These are phyloP conservation scores for Lyophyllum semitale DNA, from an alignment of 768 basidiomycete genomes.

Conservation along the genomic window DNA sequence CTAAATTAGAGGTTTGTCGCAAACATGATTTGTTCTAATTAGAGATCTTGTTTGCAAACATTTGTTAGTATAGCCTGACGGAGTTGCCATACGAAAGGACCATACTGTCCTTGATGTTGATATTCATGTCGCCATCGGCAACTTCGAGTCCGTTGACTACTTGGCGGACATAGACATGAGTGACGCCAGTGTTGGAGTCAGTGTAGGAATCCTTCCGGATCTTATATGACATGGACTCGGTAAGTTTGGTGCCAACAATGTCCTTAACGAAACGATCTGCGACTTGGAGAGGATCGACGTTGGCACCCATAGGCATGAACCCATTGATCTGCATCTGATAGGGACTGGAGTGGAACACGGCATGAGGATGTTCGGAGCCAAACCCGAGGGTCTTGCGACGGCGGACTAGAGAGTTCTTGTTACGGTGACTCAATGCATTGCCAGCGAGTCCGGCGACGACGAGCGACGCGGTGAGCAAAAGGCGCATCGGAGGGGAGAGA, in stretches of 20 bases:
- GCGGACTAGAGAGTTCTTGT: slow-evolving; percentile 33
- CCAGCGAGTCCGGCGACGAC: slow-evolving; percentile 62
- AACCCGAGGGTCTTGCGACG: slow-evolving; percentile 88
- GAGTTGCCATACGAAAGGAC: slow-evolving; percentile 89
- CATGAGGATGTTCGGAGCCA: slow-evolving; percentile 78
- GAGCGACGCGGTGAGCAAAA: slow-evolving; percentile 64
- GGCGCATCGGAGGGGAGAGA: slow-evolving; percentile 47
- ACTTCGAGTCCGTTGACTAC: slow-evolving; percentile 86
- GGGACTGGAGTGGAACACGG: slow-evolving; percentile 58
- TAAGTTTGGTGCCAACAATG: slow-evolving; percentile 41
- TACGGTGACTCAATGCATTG: slow-evolving; percentile 49
- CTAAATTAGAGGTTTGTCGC: no score
- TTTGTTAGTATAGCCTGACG: no score
- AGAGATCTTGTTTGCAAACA: no score
- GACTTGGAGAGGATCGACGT: slow-evolving; percentile 57
- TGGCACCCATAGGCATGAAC: slow-evolving; percentile 36
- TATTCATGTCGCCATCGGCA: slow-evolving; percentile 86
- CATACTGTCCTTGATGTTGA: slow-evolving; percentile 85
- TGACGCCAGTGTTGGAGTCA: slow-evolving; percentile 79
- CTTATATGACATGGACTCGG: slow-evolving; percentile 45
- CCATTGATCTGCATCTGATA: slow-evolving; percentile 46
- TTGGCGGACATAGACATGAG: slow-evolving; percentile 89
- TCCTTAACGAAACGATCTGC: slow-evolving; percentile 63
- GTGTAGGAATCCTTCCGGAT: slow-evolving; percentile 87
- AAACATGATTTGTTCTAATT: no score